Conservation (phyloP, 2,329 filamentous ascomycete genomes). For the Fusarium fujikuroi region DNA sequence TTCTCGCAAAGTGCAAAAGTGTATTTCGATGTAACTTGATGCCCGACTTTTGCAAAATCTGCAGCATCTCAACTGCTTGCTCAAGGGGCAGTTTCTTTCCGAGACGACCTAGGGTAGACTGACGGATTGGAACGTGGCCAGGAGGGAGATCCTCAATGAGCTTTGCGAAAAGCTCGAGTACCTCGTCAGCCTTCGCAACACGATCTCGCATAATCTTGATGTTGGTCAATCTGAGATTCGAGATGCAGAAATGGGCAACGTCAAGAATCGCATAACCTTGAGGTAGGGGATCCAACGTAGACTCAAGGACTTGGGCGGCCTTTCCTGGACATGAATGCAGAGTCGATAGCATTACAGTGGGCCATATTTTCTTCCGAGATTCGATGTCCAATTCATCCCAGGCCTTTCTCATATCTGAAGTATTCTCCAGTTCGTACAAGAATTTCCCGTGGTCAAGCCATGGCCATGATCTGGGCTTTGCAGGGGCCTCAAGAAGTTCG, state of each 20-base stretch:
- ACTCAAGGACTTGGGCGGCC: conserved; percentile 49
- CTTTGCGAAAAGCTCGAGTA: conserved; percentile 45
- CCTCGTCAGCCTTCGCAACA: conserved; percentile 43
- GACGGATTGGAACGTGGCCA: conserved; percentile 51
- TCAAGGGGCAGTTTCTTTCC: conserved; percentile 45
- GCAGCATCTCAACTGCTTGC: conserved; percentile 51
- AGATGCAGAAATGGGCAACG: conserved; percentile 47
- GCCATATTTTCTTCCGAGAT: conserved; percentile 47
- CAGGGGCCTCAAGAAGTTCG: conserved; percentile 30
- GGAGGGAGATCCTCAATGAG: conserved; percentile 45
- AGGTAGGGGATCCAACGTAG: conserved; percentile 51
- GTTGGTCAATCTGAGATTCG: conserved; percentile 28
- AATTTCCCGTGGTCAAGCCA: conserved; percentile 45
- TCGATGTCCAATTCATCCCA: conserved; percentile 48
- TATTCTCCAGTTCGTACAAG: conserved; percentile 46
- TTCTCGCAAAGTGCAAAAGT: conserved; percentile 58
- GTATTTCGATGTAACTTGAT: conserved; percentile 56
- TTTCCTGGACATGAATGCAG: conserved; percentile 49
- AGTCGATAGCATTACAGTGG: conserved; percentile 50
- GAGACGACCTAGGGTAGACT: conserved; percentile 52
- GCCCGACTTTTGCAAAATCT: conserved; percentile 44
- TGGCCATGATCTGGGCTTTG: conserved; percentile 33
- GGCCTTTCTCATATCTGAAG: conserved; percentile 47
- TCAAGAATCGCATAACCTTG: conserved; percentile 54
- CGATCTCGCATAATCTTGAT: conserved; percentile 37